Evolutionary conservation across 495 filamentous ascomycete genomes (phyloP), one percentile per base, ranked within the genome.

Genomic region (Aspergillus carlsbadensis): DNA sequence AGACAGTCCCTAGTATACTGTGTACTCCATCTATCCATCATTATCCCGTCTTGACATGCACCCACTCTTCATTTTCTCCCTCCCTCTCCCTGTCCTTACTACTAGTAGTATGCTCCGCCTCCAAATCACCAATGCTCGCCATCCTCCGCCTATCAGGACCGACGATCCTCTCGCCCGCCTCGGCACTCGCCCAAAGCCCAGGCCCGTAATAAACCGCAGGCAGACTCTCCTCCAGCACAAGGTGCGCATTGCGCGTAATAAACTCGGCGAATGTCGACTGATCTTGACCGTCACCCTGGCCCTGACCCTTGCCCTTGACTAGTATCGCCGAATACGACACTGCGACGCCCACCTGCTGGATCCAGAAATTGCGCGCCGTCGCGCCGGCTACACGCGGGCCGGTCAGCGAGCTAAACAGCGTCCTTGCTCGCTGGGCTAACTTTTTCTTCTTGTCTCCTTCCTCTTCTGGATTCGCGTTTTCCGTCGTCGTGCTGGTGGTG

Each of bases 341-440:
- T 26, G 45, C 45, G 18, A 34, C 36, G 5, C 46, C 39, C 6
- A 57, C 29, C 26, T 50, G 54, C 26, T 57, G 37, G 13, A 57
- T 48, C 54, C 54, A 57, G 54, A 49, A 50, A 10, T 36, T 43
- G 15, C 26, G 11, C 20, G 50, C 45, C 24, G 54, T 57, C 18
- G 24, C 22, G 1, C 34, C 17, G 29, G 22, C 2, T 6, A 39
- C 44, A 0, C 8, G 5, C 13, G 39, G 24, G 14, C 37, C 39
- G 5, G 39, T 43, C 17, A 33, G n/a, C 20, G 11, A 4, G 15
- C n/a, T 35, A 6, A 17, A 44, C 0, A 35, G 3, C 8, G 18
- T 14, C 20, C 7, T 20, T 21, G 52, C 41, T 21, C 18, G 29
- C 22, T 45, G 7, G 8, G 24, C 21, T 13, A 26, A 8, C 6